These are phyloP conservation scores for Beauveria australis DNA, from an alignment of 2,329 filamentous ascomycete species.

Conservation along the genomic window DNA sequence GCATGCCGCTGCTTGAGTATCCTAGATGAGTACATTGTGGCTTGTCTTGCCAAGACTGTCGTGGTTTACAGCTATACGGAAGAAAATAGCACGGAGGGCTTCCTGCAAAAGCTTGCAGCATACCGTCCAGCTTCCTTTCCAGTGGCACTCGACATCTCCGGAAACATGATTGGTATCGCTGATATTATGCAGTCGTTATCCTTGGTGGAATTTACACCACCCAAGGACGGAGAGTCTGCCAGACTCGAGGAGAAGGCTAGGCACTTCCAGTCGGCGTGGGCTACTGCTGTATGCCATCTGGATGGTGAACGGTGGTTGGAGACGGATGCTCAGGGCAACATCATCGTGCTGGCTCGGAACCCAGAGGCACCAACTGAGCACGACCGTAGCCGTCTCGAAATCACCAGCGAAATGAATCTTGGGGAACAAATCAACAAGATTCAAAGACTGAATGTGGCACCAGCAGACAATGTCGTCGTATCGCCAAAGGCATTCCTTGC, in stretches of 20 bases:
- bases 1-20: conserved; percentile 73
- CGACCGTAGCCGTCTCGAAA: conserved; percentile 61
- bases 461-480: conserved; percentile 57
- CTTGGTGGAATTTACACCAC: conserved; percentile 61
- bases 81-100: conserved; percentile 44
- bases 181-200: conserved; percentile 92
- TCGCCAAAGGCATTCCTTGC: conserved; percentile 78
- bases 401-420: conserved; percentile 73
- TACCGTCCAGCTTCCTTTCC: conserved; percentile 81
- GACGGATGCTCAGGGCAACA: conserved; percentile 79
- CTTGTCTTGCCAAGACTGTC: conserved; percentile 83
- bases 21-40: conserved; percentile 69
- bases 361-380: conserved; percentile 63
- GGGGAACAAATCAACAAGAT: conserved; percentile 94
- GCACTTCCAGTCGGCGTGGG: conserved; percentile 76
- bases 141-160: conserved; percentile 68
- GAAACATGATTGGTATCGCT: conserved; percentile 69
- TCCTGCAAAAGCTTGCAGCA: conserved; percentile 61
- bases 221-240: conserved; percentile 47
- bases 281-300: conserved; percentile 67
- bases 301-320: conserved; percentile 70
- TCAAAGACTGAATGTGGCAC: conserved; percentile 60
- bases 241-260: conserved; percentile 66
- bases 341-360: conserved; percentile 73
- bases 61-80: conserved; percentile 49